A percentile compares a stretch with the other conserved stretches of the same genome.
These are phyloP conservation scores for Russula foetens DNA, from an alignment of 768 basidiomycete species.

Conservation along the genomic window DNA sequence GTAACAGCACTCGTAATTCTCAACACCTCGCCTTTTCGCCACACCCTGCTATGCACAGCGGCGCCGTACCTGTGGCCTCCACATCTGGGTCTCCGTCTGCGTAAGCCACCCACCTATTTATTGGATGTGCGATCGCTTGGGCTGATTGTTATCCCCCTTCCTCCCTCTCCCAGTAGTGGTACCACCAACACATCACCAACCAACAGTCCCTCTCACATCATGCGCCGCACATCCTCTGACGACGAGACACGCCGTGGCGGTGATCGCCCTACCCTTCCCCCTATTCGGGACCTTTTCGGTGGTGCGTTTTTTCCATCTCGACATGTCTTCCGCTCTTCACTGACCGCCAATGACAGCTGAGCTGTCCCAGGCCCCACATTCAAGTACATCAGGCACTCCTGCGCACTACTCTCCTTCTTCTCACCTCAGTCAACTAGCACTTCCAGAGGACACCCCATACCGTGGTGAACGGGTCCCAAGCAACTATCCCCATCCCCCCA, in stretches of 20 bases:
- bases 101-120: slow-evolving; percentile 11
- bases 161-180: not conserved
- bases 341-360: slow-evolving; percentile 8
- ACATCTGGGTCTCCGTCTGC: slow-evolving; percentile 2
- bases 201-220: not conserved
- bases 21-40: not conserved
- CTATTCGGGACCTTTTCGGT: slow-evolving; percentile 19
- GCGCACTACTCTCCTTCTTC: slow-evolving; percentile 9
- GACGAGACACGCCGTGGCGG: slow-evolving; percentile 16
- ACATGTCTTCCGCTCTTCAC: not conserved
- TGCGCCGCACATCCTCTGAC: slow-evolving; percentile 11
- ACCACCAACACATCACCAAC: not conserved
- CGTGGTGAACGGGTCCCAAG: slow-evolving; percentile 7
- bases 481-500: slow-evolving; percentile 2
- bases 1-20: slow-evolving; percentile 1
- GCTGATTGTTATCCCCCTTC: not conserved
- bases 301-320: slow-evolving; percentile 6
- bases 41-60: not conserved
- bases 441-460: slow-evolving; percentile 3
- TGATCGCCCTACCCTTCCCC: slow-evolving; percentile 20
- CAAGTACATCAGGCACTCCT: not conserved
- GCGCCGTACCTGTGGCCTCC: not conserved
- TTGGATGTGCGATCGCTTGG: not conserved
- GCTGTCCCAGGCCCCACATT: slow-evolving; percentile 16
- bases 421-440: slow-evolving; percentile 7